A percentile compares a stretch with the other conserved stretches of the same genome.
Evolutionary conservation across 1,139 yeast genomes (phyloP).

Genomic region (Hyphopichia buzzinii): DNA sequence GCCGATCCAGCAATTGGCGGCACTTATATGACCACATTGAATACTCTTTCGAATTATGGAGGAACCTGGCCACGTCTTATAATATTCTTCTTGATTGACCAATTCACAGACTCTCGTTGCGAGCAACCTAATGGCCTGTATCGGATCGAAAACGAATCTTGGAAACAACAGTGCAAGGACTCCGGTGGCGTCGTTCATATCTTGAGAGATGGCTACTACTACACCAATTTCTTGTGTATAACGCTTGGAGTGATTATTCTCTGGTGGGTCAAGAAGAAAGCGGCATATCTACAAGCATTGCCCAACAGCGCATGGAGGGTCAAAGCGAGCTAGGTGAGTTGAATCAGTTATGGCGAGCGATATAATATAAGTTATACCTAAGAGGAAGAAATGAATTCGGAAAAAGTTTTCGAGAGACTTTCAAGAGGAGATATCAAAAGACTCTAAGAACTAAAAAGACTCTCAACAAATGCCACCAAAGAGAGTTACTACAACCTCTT

Average conservation of each 20-base stretch:
- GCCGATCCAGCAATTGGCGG: constrained; percentile 98
- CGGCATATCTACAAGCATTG: constrained; percentile 55
- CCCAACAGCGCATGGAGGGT: constrained; percentile 74
- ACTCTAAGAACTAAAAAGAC: no score
- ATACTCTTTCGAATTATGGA: constrained; percentile 89
- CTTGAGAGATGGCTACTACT: constrained; percentile 78
- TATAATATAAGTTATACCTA: no score
- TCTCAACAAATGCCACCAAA: no score
- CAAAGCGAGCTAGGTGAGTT: constrained; percentile 8
- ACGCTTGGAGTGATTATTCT: constrained; percentile 64
- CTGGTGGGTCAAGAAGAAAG: constrained; percentile 65
- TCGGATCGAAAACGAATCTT: constrained; percentile 25
- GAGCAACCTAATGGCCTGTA: constrained; percentile 10
- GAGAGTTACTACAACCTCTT: no score
- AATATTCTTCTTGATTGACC: constrained; percentile 76
- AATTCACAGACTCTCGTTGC: constrained; percentile 67
- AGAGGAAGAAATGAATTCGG: no score
- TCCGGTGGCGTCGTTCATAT: constrained; percentile 57
- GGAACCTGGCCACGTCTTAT: constrained; percentile 96
- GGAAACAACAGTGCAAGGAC: constrained; percentile 48
- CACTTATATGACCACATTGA: constrained; percentile 94
- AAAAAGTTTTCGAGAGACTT: no score
- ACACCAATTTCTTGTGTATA: constrained; percentile 72
- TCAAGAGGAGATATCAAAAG: no score
- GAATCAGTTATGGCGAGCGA: no score